Percentiles rank a stretch among this genome's conserved stretches.
Evolutionary conservation across 352 stramenopile genomes (phyloP).

Genomic region (Phytophthora litchii): DNA sequence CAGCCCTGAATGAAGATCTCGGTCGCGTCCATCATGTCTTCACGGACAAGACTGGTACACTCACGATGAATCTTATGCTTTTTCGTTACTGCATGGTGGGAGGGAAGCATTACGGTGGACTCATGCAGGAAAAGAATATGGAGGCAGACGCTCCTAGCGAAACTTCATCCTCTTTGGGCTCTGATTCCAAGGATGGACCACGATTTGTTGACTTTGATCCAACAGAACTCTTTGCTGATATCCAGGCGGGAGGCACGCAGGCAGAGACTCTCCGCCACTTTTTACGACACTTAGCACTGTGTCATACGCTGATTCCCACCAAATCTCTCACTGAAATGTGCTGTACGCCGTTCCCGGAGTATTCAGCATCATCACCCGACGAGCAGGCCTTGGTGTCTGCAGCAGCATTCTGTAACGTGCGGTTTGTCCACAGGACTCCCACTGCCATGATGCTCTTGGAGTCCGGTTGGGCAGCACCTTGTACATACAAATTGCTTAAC

Average conservation of each 20-base stretch:
- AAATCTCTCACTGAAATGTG: constrained; percentile 77
- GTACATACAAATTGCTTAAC: constrained; percentile 90
- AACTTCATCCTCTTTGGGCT: background rate
- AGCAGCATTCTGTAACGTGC: constrained; percentile 78
- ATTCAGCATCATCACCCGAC: constrained; percentile 83
- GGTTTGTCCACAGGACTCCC: constrained; percentile 78
- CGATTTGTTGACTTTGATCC: constrained; percentile 78
- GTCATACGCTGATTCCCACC: constrained; percentile 78
- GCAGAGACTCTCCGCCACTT: constrained; percentile 59
- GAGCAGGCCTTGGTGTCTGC: constrained; percentile 81
- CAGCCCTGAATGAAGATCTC: constrained; percentile 92
- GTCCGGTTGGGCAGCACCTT: constrained; percentile 34
- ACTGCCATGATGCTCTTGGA: constrained; percentile 62
- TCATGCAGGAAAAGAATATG: constrained; percentile 59
- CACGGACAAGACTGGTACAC: constrained; percentile 95
- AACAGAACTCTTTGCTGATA: constrained; percentile 65
- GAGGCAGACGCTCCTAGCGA: constrained; percentile 27
- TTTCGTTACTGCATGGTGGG: constrained; percentile 96
- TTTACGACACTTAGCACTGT: constrained; percentile 78
- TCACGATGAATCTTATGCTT: constrained; percentile 96
- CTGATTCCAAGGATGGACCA: constrained; percentile 10
- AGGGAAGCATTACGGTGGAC: constrained; percentile 91
- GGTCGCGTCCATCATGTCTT: constrained; percentile 93
- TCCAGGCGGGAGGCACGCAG: constrained; percentile 44
- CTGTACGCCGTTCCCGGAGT: constrained; percentile 73